These are phyloP conservation scores for Amesomyces nigricolor DNA, from an alignment of 2,329 filamentous ascomycete species.

Conservation along the genomic window DNA sequence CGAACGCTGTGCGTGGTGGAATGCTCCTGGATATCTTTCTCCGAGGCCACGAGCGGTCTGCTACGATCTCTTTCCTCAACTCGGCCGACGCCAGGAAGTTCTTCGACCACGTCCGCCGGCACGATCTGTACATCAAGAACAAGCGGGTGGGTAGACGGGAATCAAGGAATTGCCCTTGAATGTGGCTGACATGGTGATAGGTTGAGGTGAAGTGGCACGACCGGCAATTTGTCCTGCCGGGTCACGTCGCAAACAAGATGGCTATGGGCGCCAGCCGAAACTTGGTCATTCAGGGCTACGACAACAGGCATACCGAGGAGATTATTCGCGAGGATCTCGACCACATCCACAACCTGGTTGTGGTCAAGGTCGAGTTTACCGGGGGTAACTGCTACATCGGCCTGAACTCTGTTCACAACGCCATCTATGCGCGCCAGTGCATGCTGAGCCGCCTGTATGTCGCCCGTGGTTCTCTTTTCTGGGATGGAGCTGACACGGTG, in stretches of 20 bases:
- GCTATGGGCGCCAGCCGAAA: conserved; percentile 65
- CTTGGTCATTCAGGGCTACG: conserved; percentile 59
- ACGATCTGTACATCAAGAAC: conserved; percentile 63
- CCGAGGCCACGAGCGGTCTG: conserved; percentile 52
- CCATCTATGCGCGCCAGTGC: conserved; percentile 69
- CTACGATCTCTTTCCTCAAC: conserved; percentile 65
- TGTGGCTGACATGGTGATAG: conserved; percentile 36
- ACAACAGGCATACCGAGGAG: conserved; percentile 54
- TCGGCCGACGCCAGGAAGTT: conserved; percentile 59
- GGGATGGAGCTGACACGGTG: conserved; percentile 3
- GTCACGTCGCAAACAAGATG: conserved; percentile 60
- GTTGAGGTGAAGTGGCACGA: conserved; percentile 65
- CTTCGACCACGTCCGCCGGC: conserved; percentile 55
- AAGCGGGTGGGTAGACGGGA: conserved; percentile 52
- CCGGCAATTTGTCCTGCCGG: conserved; percentile 60
- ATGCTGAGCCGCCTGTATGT: conserved; percentile 61
- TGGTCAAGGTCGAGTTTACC: conserved; percentile 59
- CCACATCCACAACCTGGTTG: conserved; percentile 73
- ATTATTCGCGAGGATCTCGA: conserved; percentile 67
- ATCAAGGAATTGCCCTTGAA: neutral
- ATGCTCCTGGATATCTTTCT: conserved; percentile 64
- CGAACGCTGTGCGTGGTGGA: conserved; percentile 61
- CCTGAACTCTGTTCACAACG: conserved; percentile 71
- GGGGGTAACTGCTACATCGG: conserved; percentile 60
- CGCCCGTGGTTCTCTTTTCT: conserved; percentile 7